Base-by-base conservation (phyloP, 2,329 filamentous ascomycete genomes). In the Aquanectria penicillioides region DNA sequence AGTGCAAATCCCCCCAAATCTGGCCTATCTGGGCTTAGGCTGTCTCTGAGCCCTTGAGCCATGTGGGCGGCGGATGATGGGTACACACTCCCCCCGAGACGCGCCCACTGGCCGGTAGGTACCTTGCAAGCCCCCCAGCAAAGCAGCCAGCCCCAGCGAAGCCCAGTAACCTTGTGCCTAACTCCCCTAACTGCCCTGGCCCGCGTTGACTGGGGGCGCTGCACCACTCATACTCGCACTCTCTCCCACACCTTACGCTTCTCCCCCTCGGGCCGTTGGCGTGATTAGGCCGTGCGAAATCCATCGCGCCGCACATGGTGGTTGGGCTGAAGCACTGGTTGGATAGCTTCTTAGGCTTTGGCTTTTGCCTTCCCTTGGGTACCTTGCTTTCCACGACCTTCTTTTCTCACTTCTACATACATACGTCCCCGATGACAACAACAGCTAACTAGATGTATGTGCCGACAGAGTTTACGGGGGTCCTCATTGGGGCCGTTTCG, bases 221-320 rank as follows among this genome's bases (percentile, higher is more conserved):
- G 64, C 49, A 63, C 61, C 62, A 57, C 59, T 56, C 58, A 61
- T 38, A 46, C 50, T 57, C 33, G 22, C 40, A 51, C 41, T 34
- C 41, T 37, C 15, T 52, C 49, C 40, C 50, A 52, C 55, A 52
- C 41, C 37, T 51, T 23, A 36, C 49, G 40, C 59, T 63, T 49
- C 63, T 55, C 41, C 53, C 55, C 55, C 66, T 68, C 67, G 67
- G 67, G 67, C 67, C 67, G 67, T 69, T 69, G 63, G 59, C 54
- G 61, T 65, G 62, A 49, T 55, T 68, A 47, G 52, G 64, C 67
- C 68, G 67, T 69, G 67, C 67, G 65, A 63, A 63, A 56, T 57
- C 41, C 29, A 36, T 34, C 54, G 53, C 41, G 40, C 34, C 49
- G 40, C 67, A 69, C 67, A 65, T 69, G 67, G 67, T 69, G 67